Conservation (phyloP, 2,329 filamentous ascomycete genomes). For the Trichophyton rubrum region DNA sequence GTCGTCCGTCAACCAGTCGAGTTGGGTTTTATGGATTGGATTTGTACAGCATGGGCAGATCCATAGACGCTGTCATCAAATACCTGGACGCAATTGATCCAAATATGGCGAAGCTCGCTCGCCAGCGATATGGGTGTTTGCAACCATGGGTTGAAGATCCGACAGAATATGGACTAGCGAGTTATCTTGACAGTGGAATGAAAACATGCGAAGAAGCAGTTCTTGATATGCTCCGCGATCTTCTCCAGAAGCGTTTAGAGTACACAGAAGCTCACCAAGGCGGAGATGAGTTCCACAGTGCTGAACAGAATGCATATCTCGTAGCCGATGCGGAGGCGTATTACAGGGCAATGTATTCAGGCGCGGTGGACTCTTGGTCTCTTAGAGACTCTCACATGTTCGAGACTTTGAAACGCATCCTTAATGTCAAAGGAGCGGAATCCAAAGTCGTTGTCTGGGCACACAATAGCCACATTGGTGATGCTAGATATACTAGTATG, state of each 20-base stretch:
- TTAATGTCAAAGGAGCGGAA: constrained; percentile 29
- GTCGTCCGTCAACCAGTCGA: constrained; percentile 20
- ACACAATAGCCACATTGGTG: constrained; percentile 43
- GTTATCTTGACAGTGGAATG: constrained; percentile 25
- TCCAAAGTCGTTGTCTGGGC: constrained; percentile 43
- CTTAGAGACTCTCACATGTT: constrained; percentile 43
- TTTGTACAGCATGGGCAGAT: constrained; percentile 38
- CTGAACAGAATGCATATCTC: constrained; percentile 40
- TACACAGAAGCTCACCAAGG: constrained; percentile 26
- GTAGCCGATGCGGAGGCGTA: constrained; percentile 40
- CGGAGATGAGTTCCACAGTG: constrained; percentile 38
- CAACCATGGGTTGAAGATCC: constrained; percentile 40
- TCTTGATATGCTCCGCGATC: constrained; percentile 34
- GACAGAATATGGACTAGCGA: constrained; percentile 36
- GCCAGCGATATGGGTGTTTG: constrained; percentile 36
- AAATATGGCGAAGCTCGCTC: constrained; percentile 32
- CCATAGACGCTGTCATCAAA: constrained; percentile 36
- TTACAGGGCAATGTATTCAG: constrained; percentile 43
- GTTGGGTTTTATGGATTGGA: constrained; percentile 42
- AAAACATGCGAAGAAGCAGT: constrained; percentile 37
- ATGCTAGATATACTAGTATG: constrained; percentile 42
- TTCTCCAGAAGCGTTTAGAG: constrained; percentile 34
- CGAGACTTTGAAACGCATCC: constrained; percentile 34
- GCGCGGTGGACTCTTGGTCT: constrained; percentile 39
- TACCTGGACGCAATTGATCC: constrained; percentile 39